phyloP scores from a whole-genome alignment of 1,284 basidiomycete species.

The Melampsora americana region DNA sequence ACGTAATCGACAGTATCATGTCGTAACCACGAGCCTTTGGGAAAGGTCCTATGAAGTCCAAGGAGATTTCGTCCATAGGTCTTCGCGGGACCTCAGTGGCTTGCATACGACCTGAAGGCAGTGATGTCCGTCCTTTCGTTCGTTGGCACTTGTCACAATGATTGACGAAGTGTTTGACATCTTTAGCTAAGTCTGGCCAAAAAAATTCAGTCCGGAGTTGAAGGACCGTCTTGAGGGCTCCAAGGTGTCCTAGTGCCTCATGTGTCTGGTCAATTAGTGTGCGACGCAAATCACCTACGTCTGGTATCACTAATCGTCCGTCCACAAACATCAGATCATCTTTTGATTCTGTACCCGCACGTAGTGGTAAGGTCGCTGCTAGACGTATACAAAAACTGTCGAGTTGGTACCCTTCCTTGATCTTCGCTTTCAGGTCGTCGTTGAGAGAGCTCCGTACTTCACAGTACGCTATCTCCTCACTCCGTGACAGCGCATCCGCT shows the following conservation, averaged over 20 bases:
- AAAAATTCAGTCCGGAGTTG: not conserved
- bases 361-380: not conserved
- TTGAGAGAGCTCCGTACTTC: no score
- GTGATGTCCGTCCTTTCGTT: not conserved
- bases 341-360: not conserved
- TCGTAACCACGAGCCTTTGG: not conserved
- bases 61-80: not conserved
- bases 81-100: not conserved
- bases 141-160: not conserved
- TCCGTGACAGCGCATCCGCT: no score
- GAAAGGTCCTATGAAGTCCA: not conserved
- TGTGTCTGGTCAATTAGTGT: not conserved
- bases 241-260: not conserved
- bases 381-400: not conserved
- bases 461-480: no score
- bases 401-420: slow-evolving; percentile 3
- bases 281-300: not conserved
- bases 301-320: not conserved
- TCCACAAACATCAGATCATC: not conserved
- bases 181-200: not conserved
- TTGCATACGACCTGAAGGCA: not conserved
- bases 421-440: not conserved
- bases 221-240: not conserved
- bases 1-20: not conserved
- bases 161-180: not conserved